Evolutionary conservation across 179 eudicot genomes (phyloP), one percentile per base, ranked within the genome.

Genomic region (Sideroxylon spinosum): DNA sequence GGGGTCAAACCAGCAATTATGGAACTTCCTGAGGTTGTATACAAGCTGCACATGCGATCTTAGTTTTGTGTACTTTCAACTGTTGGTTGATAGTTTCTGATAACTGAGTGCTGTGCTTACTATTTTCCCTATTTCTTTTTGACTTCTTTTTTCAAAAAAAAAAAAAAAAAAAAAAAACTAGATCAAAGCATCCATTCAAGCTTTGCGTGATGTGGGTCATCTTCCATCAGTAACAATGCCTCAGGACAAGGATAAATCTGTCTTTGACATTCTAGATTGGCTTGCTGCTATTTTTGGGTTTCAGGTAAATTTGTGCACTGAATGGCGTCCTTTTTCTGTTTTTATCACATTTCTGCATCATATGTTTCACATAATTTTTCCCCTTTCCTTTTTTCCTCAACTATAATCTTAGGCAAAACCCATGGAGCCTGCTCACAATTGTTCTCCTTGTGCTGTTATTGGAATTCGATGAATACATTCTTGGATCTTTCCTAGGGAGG

Each of bases 11-110:
- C 97, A 71, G 90, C 92, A 65, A 92, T 96, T 50, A 94, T 96
- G 99, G 91, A 96, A 82, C 91, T 94, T 82, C 91, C 98, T 9
- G 99, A 96, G 98, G 99, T 95, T 76, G 76, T 74, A 64, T 80
- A 66, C 22, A 23, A 50, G 44, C 52, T 73, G 78, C 68, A 64
- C 73, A 73, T 82, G 78, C 70, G 29, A 77, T 63, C n/a, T 48
- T 68, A 23, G 9, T 37, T 22, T n/a, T 16, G 1, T 74, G 55
- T 3, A 50, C 64, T 78, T 59, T 23, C 44, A 3, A 23, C 13
- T 20, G 65, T 29, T 16, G 11, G 25, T 57, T 66, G 25, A 59
- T 19, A 7, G 19, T 62, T 66, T 80, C 67, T 6, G 22, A 32
- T 37, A 50, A 8, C 5, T 52, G 0, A 23, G 53, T 22, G 71